Base-by-base conservation (phyloP, 2,329 filamentous ascomycete genomes). In the Cadophora malorum region DNA sequence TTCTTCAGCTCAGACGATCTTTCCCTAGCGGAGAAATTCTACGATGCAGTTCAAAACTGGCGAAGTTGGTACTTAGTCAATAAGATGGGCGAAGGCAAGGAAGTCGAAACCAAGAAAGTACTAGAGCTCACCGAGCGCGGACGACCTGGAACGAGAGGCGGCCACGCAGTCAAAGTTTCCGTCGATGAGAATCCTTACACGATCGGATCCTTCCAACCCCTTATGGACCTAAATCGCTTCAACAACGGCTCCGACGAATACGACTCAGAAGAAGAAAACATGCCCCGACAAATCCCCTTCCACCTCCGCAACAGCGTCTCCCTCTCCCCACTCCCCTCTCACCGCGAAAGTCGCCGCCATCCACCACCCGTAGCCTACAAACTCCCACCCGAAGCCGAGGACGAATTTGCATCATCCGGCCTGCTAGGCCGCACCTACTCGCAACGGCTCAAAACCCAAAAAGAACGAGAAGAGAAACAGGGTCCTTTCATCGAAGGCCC, bases 61-160 rank as follows among this genome's bases (percentile, higher is more conserved):
- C 88, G 95, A 67, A 96, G 92, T 78, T 97, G 94, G 93, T 97
- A 97, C 76, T 81, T 97, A 8, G 91, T 93, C 53, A 90, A 92
- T 73, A 88, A 89, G 69, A 85, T 90, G 76, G 88, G 76, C 74
- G 59, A 78, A 73, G 70, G 75, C 64, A 67, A 74, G 71, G 78
- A 76, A 41, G 75, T 71, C 5, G 70, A 75, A 70, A n/a, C 68
- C 12, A 73, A 65, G n/a, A 69, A 68, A n/a, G 31, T 66, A 1
- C 74, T 55, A 73, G 76, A 66, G 41, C 47, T 68, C n/a, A 67
- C 19, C 31, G 65, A 61, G 9, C 45, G 64, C 10, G 47, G 56
- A 1, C 23, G 69, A 25, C 38, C 72, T 74, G 45, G 76, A 76
- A 49, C 77, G 74, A 49, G 79, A 81, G 61, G 60, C 19, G 65